Base-by-base conservation (phyloP, 345 rosid genomes). In the Hirschfeldia incana region DNA sequence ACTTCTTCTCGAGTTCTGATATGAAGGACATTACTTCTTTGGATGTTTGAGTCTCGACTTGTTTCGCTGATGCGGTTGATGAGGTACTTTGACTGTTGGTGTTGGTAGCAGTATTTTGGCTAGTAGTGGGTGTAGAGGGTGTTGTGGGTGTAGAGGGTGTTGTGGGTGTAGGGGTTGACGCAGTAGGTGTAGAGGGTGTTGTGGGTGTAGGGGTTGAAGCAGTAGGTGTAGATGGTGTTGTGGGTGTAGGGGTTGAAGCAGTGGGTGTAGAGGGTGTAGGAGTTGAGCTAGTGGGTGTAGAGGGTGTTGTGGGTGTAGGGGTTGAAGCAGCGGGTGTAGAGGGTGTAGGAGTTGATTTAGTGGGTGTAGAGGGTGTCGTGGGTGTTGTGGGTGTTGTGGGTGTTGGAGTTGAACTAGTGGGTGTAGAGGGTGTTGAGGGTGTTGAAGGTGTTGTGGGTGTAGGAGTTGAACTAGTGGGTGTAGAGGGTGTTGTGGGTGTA, bases 21-120 rank as follows among this genome's bases (percentile, higher is more conserved):
- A 80, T 74, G 36, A 80, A 80, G 11, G 72, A 32, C 79, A 64
- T 80, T 1, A 75, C 61, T 69, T 80, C 79, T 9, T 63, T 8
- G 0, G 78, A 49, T 36, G 79, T 80, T 11, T 74, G 34, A 10
- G 8, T 74, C 65, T 80, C 83, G 12, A 80, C 55, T 39, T 63
- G 58, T 55, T 74, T 69, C 29, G 64, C 60, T 26, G 74, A 29
- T 39, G 78, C 32, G 5, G 37, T 70, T 2, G 65, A 26, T 55
- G 75, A 30, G 15, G 4, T 10, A 53, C 27, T 53, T 49, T 2
- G 21, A 32, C n/a, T 67, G 2, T 13, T 67, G 30, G 67, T 44
- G 30, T 29, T 27, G 5, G 77, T 3, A 17, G 76, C 1, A 46
- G 44, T 34, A 13, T 12, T 4, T 59, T 8, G 29, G 10, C 3